These are phyloP conservation scores for Cajanus cajan DNA, from an alignment of 306 rosid species.

Conservation along the genomic window DNA sequence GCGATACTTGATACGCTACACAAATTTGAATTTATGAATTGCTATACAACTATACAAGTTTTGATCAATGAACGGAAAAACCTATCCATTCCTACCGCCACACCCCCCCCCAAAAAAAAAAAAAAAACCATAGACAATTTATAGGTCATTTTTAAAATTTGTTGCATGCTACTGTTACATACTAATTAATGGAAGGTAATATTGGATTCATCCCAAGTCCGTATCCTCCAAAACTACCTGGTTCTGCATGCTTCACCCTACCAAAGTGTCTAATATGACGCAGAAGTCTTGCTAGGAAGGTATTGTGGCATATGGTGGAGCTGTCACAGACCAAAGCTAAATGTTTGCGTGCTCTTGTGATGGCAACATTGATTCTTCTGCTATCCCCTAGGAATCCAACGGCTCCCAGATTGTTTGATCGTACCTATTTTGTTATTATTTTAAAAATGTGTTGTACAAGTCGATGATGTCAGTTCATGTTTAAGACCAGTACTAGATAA, in stretches of 20 bases:
- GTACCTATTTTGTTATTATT: conserved; percentile 47
- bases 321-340: conserved; percentile 77
- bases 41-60: conserved; percentile 37
- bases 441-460: background rate
- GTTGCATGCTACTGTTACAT: conserved; percentile 15
- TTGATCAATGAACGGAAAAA: conserved; percentile 13
- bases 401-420: conserved; percentile 80
- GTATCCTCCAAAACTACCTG: conserved; percentile 65
- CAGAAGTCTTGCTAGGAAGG: conserved; percentile 80
- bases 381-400: conserved; percentile 90
- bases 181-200: conserved; percentile 66
- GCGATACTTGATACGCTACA: background rate
- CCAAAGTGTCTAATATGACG: conserved; percentile 79
- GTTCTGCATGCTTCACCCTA: conserved; percentile 73
- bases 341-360: conserved; percentile 83
- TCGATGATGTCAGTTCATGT: background rate
- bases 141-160: background rate
- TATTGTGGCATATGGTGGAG: conserved; percentile 82
- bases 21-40: conserved; percentile 17
- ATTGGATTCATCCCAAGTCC: conserved; percentile 77
- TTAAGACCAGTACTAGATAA: background rate
- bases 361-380: conserved; percentile 82
- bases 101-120: background rate
- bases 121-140: background rate
- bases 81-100: background rate